These are phyloP conservation scores for Akanthomyces uredinophilus DNA, from an alignment of 2,329 filamentous ascomycete genomes.

Conservation along the genomic window DNA sequence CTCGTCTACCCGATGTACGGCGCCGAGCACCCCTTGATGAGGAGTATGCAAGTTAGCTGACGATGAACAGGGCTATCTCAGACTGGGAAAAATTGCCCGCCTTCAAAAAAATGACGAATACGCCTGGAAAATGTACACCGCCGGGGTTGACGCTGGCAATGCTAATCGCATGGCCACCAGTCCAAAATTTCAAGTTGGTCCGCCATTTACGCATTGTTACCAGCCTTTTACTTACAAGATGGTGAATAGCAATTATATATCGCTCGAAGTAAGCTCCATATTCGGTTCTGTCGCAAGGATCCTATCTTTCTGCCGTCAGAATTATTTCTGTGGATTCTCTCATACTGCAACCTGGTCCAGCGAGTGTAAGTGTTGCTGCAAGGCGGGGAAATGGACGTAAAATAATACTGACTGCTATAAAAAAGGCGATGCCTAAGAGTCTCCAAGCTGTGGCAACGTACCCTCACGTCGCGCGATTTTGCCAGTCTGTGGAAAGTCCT, in stretches of 20 bases:
- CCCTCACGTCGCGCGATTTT: constrained; percentile 26
- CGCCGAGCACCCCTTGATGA: not conserved
- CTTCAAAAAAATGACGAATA: constrained; percentile 33
- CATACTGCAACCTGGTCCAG: constrained; percentile 28
- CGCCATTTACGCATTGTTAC: not conserved
- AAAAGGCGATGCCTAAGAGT: constrained; percentile 26
- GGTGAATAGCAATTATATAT: constrained; percentile 28
- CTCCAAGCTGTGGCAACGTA: constrained; percentile 28
- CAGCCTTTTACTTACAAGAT: not conserved
- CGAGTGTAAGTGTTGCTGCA: constrained; percentile 23
- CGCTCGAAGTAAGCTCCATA: constrained; percentile 31
- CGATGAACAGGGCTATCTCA: constrained; percentile 34
- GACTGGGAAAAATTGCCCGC: constrained; percentile 35
- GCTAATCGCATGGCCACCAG: constrained; percentile 23
- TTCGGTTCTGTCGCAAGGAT: constrained; percentile 29
- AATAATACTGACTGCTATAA: not conserved
- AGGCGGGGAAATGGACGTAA: too few species aligned
- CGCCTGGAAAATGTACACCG: constrained; percentile 36
- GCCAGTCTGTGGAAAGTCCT: constrained; percentile 29
- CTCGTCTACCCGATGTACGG: constrained; percentile 34
- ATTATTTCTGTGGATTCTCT: constrained; percentile 32
- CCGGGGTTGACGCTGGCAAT: constrained; percentile 32
- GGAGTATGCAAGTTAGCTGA: constrained; percentile 4
- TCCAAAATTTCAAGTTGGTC: constrained; percentile 30
- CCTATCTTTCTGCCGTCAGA: constrained; percentile 33